Conservation (phyloP, 2,329 filamentous ascomycete species). For the Colletotrichum eremochloae region DNA sequence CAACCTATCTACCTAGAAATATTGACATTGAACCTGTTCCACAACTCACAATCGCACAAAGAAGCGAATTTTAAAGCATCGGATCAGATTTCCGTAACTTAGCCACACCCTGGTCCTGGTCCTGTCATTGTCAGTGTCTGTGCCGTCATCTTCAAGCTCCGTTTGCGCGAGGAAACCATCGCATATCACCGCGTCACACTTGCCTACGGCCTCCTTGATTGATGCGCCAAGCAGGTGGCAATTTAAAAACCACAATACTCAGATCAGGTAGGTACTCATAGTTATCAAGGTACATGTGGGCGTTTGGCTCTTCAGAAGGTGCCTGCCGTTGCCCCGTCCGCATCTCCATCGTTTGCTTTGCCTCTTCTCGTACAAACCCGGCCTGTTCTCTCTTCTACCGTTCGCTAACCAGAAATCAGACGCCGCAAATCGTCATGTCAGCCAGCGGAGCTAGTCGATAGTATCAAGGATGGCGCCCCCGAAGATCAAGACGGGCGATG, state of each 20-base stretch:
- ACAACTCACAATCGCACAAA: neutral
- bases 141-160: slow-evolving; percentile 1
- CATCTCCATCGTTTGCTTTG: too few relatives aligned
- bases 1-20: neutral
- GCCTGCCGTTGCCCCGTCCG: neutral
- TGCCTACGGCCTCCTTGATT: neutral
- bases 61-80: neutral
- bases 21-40: neutral
- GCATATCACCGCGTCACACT: neutral
- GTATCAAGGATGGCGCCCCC: slow-evolving; percentile 34
- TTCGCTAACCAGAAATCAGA: neutral
- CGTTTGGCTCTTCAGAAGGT: neutral
- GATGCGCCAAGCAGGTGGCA: neutral
- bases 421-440: neutral
- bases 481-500: slow-evolving; percentile 36
- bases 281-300: neutral
- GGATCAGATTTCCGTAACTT: slow-evolving; percentile 3
- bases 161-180: neutral
- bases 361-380: neutral
- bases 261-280: neutral
- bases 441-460: neutral
- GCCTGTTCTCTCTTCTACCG: neutral
- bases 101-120: neutral
- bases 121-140: slow-evolving; percentile 5
- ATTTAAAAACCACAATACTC: neutral